Conservation (phyloP, 305 asterid genomes). For the Salvia sclarea region DNA sequence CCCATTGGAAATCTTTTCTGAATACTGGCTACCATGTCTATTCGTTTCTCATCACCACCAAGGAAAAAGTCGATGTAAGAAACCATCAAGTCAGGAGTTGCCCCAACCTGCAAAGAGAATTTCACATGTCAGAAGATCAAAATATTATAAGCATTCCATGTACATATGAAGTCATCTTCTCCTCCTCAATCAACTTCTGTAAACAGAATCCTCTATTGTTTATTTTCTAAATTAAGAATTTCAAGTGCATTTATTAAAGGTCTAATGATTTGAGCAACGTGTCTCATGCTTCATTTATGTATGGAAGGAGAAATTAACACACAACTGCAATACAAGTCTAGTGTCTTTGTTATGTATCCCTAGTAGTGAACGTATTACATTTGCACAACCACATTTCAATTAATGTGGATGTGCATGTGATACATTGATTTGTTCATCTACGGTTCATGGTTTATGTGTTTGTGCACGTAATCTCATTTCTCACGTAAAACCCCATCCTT, state of each 20-base stretch:
- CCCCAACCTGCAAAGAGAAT: conserved; percentile 77
- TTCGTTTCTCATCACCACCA: conserved; percentile 94
- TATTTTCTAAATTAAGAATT: neutral
- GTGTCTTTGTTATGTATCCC: neutral
- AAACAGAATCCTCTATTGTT: neutral
- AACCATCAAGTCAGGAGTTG: conserved; percentile 93
- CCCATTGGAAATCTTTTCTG: conserved; percentile 95
- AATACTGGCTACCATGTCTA: conserved; percentile 84
- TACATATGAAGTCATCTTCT: neutral
- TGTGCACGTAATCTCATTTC: no score
- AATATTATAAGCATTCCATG: neutral
- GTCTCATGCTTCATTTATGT: neutral
- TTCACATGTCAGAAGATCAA: conserved; percentile 1
- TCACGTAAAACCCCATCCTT: no score
- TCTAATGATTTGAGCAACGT: neutral
- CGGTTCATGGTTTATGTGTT: no score
- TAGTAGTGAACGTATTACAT: neutral
- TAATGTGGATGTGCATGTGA: no score
- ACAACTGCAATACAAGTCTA: neutral
- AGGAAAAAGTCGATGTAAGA: conserved; percentile 93
- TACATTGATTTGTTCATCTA: no score
- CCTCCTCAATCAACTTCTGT: neutral
- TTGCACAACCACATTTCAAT: no score
- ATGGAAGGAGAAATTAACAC: conserved; percentile 2
- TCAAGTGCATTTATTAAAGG: neutral